phyloP scores from a whole-genome alignment of 129 eudicot species.

The Lactuca saligna region DNA sequence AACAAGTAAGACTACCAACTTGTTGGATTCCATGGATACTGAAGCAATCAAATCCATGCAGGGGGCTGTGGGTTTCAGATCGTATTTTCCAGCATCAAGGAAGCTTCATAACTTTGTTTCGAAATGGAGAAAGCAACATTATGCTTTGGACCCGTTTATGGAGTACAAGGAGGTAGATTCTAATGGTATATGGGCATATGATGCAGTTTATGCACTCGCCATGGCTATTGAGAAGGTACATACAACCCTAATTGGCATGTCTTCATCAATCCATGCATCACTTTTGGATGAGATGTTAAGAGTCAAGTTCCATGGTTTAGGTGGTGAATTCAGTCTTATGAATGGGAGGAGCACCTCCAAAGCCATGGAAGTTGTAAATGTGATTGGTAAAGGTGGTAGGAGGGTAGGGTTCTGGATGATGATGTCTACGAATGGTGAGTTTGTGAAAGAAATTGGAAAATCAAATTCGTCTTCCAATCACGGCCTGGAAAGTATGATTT shows the following conservation, averaged over 20 bases:
- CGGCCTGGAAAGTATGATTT: constrained; percentile 17
- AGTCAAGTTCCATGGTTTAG: constrained; percentile 27
- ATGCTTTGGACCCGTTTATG: not conserved
- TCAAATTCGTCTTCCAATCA: not conserved
- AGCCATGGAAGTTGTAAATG: constrained; percentile 6
- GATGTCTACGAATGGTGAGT: not conserved
- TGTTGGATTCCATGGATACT: constrained; percentile 19
- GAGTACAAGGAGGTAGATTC: constrained; percentile 8
- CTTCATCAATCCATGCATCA: not conserved
- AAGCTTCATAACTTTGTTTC: constrained; percentile 20
- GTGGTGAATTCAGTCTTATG: constrained; percentile 25
- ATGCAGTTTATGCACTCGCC: constrained; percentile 54
- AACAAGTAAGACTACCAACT: constrained; percentile 35
- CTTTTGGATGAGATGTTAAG: not conserved
- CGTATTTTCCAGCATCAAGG: constrained; percentile 34
- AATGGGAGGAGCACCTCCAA: constrained; percentile 3
- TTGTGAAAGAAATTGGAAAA: constrained; percentile 17
- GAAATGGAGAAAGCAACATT: constrained; percentile 26
- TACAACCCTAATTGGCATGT: too few species aligned
- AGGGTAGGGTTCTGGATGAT: constrained; percentile 35
- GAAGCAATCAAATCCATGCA: constrained; percentile 41
- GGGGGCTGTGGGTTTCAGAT: constrained; percentile 51
- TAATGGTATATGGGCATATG: constrained; percentile 60
- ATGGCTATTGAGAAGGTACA: constrained; percentile 33
- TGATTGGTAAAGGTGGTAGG: constrained; percentile 4